These are phyloP conservation scores for Xylogone sp. DNA, from an alignment of 2,329 filamentous ascomycete species.

Conservation along the genomic window DNA sequence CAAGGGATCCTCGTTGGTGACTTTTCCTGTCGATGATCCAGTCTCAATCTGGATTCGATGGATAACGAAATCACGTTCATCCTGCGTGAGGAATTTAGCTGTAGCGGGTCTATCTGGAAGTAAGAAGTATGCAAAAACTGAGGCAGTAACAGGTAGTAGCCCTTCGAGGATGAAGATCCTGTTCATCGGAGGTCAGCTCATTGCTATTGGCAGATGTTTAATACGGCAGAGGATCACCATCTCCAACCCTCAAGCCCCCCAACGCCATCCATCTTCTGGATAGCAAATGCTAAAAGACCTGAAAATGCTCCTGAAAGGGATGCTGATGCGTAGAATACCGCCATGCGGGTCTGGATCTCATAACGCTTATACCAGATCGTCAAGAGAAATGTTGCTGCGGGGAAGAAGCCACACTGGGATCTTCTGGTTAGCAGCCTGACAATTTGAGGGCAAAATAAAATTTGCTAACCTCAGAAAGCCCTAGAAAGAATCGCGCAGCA, in stretches of 20 bases:
- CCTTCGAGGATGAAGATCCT: conserved; percentile 45
- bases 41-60: conserved; percentile 21
- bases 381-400: conserved; percentile 34
- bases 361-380: conserved; percentile 7
- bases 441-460: no score
- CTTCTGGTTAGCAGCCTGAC: not conserved
- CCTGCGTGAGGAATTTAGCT: conserved; percentile 35
- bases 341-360: conserved; percentile 35
- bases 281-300: conserved; percentile 30
- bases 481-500: conserved; percentile 2
- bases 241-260: not conserved
- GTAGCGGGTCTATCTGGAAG: conserved; percentile 42
- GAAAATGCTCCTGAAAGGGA: conserved; percentile 39
- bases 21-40: conserved; percentile 49
- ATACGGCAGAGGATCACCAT: not conserved
- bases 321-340: conserved; percentile 34
- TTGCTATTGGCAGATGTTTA: not conserved
- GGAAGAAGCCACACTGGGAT: conserved; percentile 21
- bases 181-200: not conserved
- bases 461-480: conserved; percentile 18
- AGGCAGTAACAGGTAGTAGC: conserved; percentile 35
- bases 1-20: conserved; percentile 24
- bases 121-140: conserved; percentile 36
- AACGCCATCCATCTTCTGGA: not conserved
- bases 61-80: conserved; percentile 28